phyloP scores from a whole-genome alignment of 805 yeast genomes.

The Candida arabinofermentans region DNA sequence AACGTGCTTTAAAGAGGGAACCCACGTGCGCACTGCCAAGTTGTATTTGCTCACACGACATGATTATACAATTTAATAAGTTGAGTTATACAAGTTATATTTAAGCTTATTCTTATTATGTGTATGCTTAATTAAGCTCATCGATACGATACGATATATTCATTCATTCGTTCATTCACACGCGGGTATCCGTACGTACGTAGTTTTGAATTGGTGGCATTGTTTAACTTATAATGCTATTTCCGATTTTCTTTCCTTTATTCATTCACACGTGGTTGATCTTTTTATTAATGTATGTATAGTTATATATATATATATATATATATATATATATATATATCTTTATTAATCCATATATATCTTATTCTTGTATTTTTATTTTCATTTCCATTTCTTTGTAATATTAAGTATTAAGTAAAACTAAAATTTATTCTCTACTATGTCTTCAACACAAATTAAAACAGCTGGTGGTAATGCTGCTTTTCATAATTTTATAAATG shows the following conservation, averaged over 20 bases:
- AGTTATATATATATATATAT: background rate
- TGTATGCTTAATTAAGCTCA: background rate
- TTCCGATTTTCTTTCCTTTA: background rate
- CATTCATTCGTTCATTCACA: too few species aligned
- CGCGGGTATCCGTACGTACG: too few species aligned
- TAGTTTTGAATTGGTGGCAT: background rate
- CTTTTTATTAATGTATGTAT: background rate
- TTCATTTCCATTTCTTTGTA: too few species aligned
- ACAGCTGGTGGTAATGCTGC: constrained; percentile 81
- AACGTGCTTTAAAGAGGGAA: background rate
- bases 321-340: background rate
- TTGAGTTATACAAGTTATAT: background rate
- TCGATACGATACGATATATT: too few species aligned
- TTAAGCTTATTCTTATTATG: background rate
- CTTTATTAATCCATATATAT: too few species aligned
- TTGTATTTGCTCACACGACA: background rate
- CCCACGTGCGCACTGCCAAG: background rate
- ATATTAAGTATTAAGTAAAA: too few species aligned
- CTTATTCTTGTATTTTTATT: too few species aligned
- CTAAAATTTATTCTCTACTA: too few species aligned
- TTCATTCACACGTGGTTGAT: too few species aligned
- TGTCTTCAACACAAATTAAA: constrained; percentile 8
- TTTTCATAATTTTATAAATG: constrained; percentile 76
- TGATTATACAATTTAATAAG: background rate
- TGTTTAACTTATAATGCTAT: background rate